Evolutionary conservation across 768 basidiomycete genomes (phyloP), one percentile per base, ranked within the genome.

Genomic region (Auriscalpium vulgare): DNA sequence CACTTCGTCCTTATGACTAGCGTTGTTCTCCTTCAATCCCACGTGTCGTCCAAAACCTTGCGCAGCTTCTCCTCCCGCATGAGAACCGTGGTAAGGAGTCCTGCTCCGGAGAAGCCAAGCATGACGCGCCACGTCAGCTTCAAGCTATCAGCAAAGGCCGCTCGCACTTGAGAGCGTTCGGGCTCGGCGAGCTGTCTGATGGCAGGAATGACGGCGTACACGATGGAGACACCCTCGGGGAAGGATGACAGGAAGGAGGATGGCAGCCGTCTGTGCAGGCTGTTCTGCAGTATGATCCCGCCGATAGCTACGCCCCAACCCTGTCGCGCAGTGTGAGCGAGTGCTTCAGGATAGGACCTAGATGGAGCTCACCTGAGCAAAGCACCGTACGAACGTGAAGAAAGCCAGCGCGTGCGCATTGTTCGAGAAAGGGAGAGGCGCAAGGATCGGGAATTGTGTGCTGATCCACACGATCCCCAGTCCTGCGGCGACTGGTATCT

Each of bases 281-380:
- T 58, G 65, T 81, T 84, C 59, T 80, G 77, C 8, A 84, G 69
- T 45, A 83, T 71, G 0, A 76, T 72, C 10, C 71, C 71, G 2
- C 78, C 75, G 56, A 84, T 73, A 0, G 76, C 71, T 58, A 82
- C 67, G 0, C 82, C 83, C 75, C 79, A 79, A 5, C 70, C 69
- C 74, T 81, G 65, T 1, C 38, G 10, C 23, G 23, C 23, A 5
- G 23, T 5, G 23, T 29, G 29, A 29, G 7, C 7, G 7, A 5
- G 7, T 29, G 2, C 29, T 29, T 29, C 29, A 5, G 5, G 7
- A 29, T 3, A 29, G 0, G 29, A 29, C 29, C 1, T 2, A 7
- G 29, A 29, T 29, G 4, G 4, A 29, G 21, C 60, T 29, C 29
- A 60, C 67, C 53, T 65, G 63, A 8, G 61, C 59, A 37, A 65